phyloP scores from a whole-genome alignment of 1,284 basidiomycete genomes.

The Cystobasidiaceae sp. region DNA sequence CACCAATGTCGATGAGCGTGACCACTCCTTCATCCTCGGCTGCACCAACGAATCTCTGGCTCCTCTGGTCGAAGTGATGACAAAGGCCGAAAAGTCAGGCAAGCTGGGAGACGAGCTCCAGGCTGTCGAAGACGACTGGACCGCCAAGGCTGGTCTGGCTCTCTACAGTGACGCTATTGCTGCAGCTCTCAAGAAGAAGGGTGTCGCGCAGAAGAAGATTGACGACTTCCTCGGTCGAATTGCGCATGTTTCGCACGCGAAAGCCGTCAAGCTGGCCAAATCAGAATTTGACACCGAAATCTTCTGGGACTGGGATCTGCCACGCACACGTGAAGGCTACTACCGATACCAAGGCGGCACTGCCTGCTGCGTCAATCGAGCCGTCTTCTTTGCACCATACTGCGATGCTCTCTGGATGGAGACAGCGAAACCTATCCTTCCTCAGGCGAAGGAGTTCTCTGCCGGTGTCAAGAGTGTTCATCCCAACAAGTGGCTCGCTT shows the following conservation, averaged over 20 bases:
- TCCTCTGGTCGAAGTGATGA: conserved; percentile 76
- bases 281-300: conserved; percentile 69
- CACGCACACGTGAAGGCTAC: conserved; percentile 89
- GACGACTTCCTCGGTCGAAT: conserved; percentile 59
- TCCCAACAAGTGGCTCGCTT: conserved; percentile 78
- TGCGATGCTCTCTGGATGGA: conserved; percentile 67
- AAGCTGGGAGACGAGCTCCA: conserved; percentile 75
- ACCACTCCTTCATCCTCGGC: conserved; percentile 94
- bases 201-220: conserved; percentile 48
- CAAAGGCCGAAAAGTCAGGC: conserved; percentile 72
- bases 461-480: conserved; percentile 72
- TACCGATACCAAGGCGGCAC: conserved; percentile 98
- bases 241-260: conserved; percentile 61
- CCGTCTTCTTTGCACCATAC: conserved; percentile 74
- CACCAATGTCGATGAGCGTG: conserved; percentile 91
- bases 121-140: conserved; percentile 83
- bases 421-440: conserved; percentile 91
- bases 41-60: conserved; percentile 66
- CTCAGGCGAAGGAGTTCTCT: conserved; percentile 90
- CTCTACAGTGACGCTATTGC: conserved; percentile 73
- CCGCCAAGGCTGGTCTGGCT: conserved; percentile 65
- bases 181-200: conserved; percentile 64
- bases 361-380: conserved; percentile 86
- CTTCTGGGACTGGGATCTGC: conserved; percentile 89
- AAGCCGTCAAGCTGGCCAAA: conserved; percentile 70